Percentiles rank a stretch among this genome's conserved stretches.
phyloP scores from a whole-genome alignment of 2,329 filamentous ascomycete genomes.

The Lachnellula subtilissima region DNA sequence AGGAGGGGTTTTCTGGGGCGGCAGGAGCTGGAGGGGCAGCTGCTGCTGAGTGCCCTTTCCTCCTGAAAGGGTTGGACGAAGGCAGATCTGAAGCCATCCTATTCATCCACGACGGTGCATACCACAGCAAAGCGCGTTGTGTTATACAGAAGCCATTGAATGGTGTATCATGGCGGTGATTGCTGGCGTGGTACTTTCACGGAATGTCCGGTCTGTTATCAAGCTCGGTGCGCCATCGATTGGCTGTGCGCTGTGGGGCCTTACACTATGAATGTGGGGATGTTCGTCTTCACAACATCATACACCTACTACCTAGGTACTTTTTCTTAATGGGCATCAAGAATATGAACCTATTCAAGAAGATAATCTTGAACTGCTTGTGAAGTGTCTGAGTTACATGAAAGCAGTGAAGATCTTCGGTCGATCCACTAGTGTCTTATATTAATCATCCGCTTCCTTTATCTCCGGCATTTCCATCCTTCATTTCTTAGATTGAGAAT shows the following conservation, averaged over 20 bases:
- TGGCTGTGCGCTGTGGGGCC: conserved; percentile 8
- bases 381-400: not conserved
- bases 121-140: conserved; percentile 8
- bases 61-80: conserved; percentile 33
- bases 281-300: conserved; percentile 1
- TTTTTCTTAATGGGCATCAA: not conserved
- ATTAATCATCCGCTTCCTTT: not conserved
- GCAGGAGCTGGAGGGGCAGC: conserved; percentile 7
- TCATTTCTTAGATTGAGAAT: not conserved
- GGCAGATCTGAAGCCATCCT: conserved; percentile 28
- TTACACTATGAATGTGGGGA: conserved; percentile 14
- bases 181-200: not conserved
- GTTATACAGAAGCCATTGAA: conserved; percentile 5
- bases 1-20: conserved; percentile 15
- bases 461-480: not conserved
- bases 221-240: not conserved
- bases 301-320: not conserved
- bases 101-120: conserved; percentile 9
- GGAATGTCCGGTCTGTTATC: conserved; percentile 10
- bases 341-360: not conserved
- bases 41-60: conserved; percentile 20
- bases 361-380: not conserved
- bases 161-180: conserved; percentile 3
- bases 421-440: not conserved
- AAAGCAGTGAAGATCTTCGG: not conserved